A percentile compares a stretch with the other conserved stretches of the same genome.
Evolutionary conservation across 2,329 filamentous ascomycete species (phyloP).

Genomic region (Microcyclospora tardicrescens): DNA sequence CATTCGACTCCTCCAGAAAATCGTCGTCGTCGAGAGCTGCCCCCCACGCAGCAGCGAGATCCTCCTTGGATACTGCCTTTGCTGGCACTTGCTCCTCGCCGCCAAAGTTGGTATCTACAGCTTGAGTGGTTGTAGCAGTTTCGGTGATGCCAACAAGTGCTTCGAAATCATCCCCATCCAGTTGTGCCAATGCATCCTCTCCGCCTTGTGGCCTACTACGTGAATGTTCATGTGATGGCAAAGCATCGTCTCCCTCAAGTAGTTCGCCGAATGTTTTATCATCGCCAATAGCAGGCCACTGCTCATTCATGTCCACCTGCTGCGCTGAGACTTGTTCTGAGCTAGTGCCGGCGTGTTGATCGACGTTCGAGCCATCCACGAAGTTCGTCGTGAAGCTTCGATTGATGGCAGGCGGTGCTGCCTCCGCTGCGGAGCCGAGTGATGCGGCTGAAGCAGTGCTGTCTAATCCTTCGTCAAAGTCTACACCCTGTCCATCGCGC

Average conservation of each 20-base stretch:
- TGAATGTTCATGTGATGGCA: neutral
- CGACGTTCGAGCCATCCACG: constrained; percentile 1
- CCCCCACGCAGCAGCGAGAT: constrained; percentile 71
- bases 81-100: constrained; percentile 1
- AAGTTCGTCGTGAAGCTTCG: constrained; percentile 20
- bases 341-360: constrained; percentile 3
- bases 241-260: constrained; percentile 8
- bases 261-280: constrained; percentile 21
- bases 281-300: constrained; percentile 19
- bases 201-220: neutral
- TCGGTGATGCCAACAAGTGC: neutral
- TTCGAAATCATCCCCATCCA: constrained; percentile 1
- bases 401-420: constrained; percentile 1
- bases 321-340: neutral
- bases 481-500: too few species aligned
- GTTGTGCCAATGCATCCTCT: constrained; percentile 5
- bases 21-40: constrained; percentile 63
- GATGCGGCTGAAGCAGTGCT: neutral
- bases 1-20: constrained; percentile 19
- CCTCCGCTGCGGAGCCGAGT: constrained; percentile 3
- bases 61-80: constrained; percentile 33
- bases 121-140: neutral
- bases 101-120: neutral
- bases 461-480: too few species aligned
- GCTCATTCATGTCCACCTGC: constrained; percentile 6